Base-by-base conservation (phyloP, 371 early-diverging fungal species). In the Blastocladiella emersonii region DNA sequence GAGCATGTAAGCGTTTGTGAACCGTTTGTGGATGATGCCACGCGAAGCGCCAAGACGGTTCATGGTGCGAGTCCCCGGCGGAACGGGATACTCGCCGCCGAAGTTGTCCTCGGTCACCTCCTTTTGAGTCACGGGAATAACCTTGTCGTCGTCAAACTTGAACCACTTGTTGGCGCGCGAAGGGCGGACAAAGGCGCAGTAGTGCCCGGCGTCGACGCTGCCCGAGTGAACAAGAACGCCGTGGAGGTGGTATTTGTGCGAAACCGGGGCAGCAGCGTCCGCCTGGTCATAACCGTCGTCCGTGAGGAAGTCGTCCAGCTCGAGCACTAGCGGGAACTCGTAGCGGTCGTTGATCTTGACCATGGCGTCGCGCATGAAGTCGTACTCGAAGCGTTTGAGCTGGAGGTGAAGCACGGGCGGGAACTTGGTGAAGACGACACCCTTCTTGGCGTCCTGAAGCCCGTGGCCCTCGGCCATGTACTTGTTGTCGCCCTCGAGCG, bases 281-380 rank as follows among this genome's bases (percentile, higher is more conserved):
- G 10, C 19, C 45, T 48, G 23, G 8, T 48, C 48, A 0, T n/a
- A 8, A 8, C n/a, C 48, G 67, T 64, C 74, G 81, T 64, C 86
- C 80, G 37, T 93, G 76, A 59, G 37, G 72, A 88, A 97, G n/a
- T 85, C 83, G n/a, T 82, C 85, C 56, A 98, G 74, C 65, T 97
- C 93, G 60, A 99, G 84, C 59, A 83, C 79, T n/a, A 79, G 72
- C 19, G 97, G 95, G 74, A 91, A 99, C 70, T 95, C 97, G 72
- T 91, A 90, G n/a, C 97, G 86, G 73, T 97, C 97, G 78, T 98
- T 98, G 74, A 95, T 91, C 85, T 97, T 97, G 67, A 95, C 90
- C 88, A 92, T 90, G 3, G 83, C 79, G 68, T 92, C 94, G n/a
- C 82, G 76, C 74, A 85, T 81, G 64, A 94, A 85, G 71, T 99